These are phyloP conservation scores for Spergularia azorica DNA, from an alignment of 179 eudicot species.

Conservation along the genomic window DNA sequence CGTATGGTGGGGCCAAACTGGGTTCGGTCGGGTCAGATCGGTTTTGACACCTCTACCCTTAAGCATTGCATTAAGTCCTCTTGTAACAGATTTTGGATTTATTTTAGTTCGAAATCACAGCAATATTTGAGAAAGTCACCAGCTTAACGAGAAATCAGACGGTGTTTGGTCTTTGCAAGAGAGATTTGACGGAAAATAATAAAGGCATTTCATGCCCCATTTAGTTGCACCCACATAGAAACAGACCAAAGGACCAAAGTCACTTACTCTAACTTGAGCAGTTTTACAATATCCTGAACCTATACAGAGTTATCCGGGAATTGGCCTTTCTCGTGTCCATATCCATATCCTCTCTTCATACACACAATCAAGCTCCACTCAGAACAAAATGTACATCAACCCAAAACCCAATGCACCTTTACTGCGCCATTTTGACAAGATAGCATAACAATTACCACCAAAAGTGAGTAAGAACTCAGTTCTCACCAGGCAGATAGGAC, in stretches of 20 bases:
- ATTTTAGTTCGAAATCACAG: no score
- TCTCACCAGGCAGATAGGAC: constrained; percentile 57
- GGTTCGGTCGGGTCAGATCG: no score
- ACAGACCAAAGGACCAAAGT: not conserved
- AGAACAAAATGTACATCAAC: constrained; percentile 27
- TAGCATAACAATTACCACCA: constrained; percentile 3
- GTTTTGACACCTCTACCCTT: no score
- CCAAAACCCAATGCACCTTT: not conserved
- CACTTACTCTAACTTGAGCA: not conserved
- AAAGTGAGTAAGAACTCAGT: constrained; percentile 17
- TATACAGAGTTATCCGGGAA: constrained; percentile 1
- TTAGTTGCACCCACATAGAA: no score
- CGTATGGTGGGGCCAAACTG: no score
- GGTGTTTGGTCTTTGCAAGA: no score
- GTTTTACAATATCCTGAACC: not conserved
- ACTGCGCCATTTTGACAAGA: no score
- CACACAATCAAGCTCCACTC: constrained; percentile 22
- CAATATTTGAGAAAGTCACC: no score
- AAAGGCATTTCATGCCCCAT: not conserved
- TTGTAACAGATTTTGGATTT: no score
- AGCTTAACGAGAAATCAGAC: no score
- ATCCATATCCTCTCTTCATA: constrained; percentile 12
- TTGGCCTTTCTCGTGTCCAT: constrained; percentile 11
- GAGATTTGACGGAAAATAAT: not conserved
- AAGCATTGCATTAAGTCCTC: no score